These are phyloP conservation scores for Lasiosphaeris hirsuta DNA, from an alignment of 495 filamentous ascomycete genomes.

Conservation along the genomic window DNA sequence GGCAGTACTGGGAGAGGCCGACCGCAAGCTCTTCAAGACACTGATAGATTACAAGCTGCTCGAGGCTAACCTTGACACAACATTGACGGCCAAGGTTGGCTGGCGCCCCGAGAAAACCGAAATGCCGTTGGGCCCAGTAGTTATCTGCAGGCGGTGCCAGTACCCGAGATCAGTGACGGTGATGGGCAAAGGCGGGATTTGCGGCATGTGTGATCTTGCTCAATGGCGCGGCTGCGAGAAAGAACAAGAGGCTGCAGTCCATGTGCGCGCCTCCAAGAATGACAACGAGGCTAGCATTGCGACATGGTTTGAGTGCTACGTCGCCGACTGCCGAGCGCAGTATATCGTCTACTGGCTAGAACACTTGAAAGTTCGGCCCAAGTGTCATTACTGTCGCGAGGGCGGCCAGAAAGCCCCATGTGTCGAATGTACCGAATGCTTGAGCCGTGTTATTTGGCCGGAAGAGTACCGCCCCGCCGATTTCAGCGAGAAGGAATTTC, in stretches of 20 bases:
- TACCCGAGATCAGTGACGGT: conserved; percentile 46
- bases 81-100: conserved; percentile 31
- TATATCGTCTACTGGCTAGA: conserved; percentile 40
- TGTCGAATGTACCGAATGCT: conserved; percentile 39
- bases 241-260: neutral
- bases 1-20: conserved; percentile 25
- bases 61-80: conserved; percentile 41
- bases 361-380: conserved; percentile 36
- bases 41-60: conserved; percentile 49
- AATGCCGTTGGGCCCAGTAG: conserved; percentile 34
- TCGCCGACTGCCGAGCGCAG: conserved; percentile 40
- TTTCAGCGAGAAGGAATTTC: conserved; percentile 27
- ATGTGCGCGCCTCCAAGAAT: conserved; percentile 27
- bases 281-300: conserved; percentile 23
- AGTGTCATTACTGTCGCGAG: conserved; percentile 45
- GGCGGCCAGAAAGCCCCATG: conserved; percentile 18
- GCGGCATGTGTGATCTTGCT: conserved; percentile 33
- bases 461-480: conserved; percentile 30
- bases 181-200: conserved; percentile 35
- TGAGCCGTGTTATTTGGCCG: conserved; percentile 44
- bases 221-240: conserved; percentile 10
- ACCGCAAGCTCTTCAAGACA: conserved; percentile 35
- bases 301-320: conserved; percentile 43
- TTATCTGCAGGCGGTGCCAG: conserved; percentile 38
- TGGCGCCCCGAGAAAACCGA: conserved; percentile 43